Evolutionary conservation across 2,329 filamentous ascomycete genomes (phyloP).

Genomic region (Fusarium sp.): DNA sequence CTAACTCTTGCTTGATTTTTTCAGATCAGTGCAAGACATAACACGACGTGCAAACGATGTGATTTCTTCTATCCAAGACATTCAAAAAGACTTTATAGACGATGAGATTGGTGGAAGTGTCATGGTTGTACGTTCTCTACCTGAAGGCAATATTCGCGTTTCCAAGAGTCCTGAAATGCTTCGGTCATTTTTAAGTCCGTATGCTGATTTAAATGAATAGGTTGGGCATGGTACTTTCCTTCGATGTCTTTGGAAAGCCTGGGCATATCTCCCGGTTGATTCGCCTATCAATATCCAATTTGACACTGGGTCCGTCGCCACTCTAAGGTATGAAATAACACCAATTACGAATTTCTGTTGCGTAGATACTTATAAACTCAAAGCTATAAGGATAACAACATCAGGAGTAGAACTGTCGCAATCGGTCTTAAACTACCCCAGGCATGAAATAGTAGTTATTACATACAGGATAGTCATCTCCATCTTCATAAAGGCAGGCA

Average conservation of each 20-base stretch:
- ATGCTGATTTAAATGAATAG: not conserved
- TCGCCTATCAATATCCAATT: not conserved
- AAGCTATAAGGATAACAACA: not conserved
- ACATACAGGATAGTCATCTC: no score
- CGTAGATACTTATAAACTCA: not conserved
- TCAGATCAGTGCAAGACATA: not conserved
- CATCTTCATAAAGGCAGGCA: not conserved
- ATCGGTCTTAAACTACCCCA: not conserved
- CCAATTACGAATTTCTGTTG: no score
- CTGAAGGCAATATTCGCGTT: not conserved
- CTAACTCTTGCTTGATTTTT: rapidly evolving
- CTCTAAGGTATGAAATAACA: not conserved
- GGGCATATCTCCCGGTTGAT: not conserved
- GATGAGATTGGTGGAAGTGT: not conserved
- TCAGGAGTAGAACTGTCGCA: not conserved
- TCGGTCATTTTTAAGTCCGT: no score
- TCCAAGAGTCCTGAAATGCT: no score
- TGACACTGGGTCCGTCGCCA: not conserved
- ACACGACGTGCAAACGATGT: not conserved
- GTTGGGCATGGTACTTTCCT: not conserved
- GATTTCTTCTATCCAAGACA: not conserved
- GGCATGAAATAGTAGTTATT: no score
- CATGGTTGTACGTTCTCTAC: not conserved
- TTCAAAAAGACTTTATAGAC: not conserved
- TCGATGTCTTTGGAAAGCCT: not conserved